Conservation (phyloP, 305 asterid species). For the Stenogyne calaminthoides region DNA sequence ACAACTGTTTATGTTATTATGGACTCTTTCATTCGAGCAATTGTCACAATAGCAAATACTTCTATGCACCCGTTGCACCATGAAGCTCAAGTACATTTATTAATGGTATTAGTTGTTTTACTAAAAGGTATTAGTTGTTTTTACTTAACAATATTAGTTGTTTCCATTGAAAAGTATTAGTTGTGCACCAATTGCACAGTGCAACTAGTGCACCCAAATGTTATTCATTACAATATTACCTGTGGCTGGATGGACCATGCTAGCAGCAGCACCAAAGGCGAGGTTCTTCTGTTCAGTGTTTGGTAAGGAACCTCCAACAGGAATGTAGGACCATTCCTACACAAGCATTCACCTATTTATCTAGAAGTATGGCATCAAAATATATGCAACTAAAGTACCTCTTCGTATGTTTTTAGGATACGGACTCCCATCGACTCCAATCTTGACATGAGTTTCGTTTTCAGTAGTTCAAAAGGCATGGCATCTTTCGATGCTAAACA, state of each 20-base stretch:
- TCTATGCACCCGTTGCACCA: too few relatives aligned
- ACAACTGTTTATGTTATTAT: background rate
- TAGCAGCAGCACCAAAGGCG: constrained; percentile 99
- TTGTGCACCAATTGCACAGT: too few relatives aligned
- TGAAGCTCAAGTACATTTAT: too few relatives aligned
- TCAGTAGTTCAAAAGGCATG: constrained; percentile 84
- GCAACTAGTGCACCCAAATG: too few relatives aligned
- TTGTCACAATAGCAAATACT: background rate
- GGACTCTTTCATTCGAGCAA: constrained; percentile 5
- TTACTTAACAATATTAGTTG: too few relatives aligned
- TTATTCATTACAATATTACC: constrained; percentile 41
- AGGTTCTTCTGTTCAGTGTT: constrained; percentile 92
- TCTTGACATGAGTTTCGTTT: constrained; percentile 81
- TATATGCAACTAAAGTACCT: constrained; percentile 48
- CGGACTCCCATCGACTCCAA: constrained; percentile 85
- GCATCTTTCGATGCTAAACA: constrained; percentile 96
- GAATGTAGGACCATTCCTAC: constrained; percentile 98
- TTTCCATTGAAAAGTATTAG: too few relatives aligned
- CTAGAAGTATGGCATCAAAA: background rate
- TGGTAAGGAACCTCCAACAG: constrained; percentile 98
- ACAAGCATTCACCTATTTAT: background rate
- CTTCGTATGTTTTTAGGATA: constrained; percentile 74
- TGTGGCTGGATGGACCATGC: constrained; percentile 99
- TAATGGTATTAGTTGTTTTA: too few relatives aligned
- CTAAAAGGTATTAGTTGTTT: too few relatives aligned